Evolutionary conservation across 306 rosid species (phyloP), one percentile per base, ranked within the genome.

Genomic region (Acmispon strigosus): DNA sequence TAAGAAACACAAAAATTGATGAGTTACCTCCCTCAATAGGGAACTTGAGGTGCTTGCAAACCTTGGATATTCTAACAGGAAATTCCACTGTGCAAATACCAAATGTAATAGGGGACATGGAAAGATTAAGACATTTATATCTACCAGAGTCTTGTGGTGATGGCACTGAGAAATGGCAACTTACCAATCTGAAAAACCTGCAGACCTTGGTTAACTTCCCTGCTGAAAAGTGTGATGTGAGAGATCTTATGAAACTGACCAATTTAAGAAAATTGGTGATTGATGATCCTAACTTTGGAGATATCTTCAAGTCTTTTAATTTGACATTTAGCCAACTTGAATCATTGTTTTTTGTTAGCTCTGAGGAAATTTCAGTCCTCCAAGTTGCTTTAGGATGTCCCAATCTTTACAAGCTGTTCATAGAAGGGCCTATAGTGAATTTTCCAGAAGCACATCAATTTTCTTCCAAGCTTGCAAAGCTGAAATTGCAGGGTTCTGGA

Each of bases 141-240:
- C 79, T 87, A 10, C 89, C 91, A 0, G 68, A 72, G 22, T 75
- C 77, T 1, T 84, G 85, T 37, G 77, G 79, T 1, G 24, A 60
- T 42, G 17, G 3, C 22, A 13, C 19, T 7, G 72, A 45, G 39
- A 72, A 63, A 32, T 75, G 87, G 86, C 41, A 59, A 36, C 20
- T 87, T 7, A 15, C 14, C 18, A 75, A 60, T 42, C 71, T 80
- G 45, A 48, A 42, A 67, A 80, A 69, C 49, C 76, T 87, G 81
- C 89, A 82, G 74, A 82, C 84, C 0, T 20, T 84, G 39, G 83
- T 87, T 45, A 84, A 87, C 69, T 80, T 86, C 73, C 86, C 87
- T 4, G 52, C 78, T 0, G 78, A 74, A 5, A 78, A 73, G 18
- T 77, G 75, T 74, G 69, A 74, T 65, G 81, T 79, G 16, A 58